These are phyloP conservation scores for Jamesozyma gamospora DNA, from an alignment of 805 yeast genomes.

Conservation along the genomic window DNA sequence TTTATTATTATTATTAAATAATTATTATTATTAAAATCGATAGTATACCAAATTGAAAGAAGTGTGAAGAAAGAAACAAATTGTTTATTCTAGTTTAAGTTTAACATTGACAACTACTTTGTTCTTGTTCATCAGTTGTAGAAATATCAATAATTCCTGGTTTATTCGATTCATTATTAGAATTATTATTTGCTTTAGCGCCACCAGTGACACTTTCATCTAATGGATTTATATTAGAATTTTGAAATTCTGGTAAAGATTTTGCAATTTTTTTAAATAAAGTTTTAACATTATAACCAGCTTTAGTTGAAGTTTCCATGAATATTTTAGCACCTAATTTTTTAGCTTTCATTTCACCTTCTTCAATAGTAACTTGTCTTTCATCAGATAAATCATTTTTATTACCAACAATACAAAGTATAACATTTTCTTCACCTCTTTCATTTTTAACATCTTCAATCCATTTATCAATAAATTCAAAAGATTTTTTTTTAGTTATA, in stretches of 20 bases:
- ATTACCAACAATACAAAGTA: conserved; percentile 85
- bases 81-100: too few relatives aligned
- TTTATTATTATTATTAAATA: conserved; percentile 36
- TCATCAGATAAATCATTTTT: conserved; percentile 73
- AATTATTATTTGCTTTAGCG: conserved; percentile 30
- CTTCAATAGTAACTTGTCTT: conserved; percentile 73
- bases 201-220: conserved; percentile 10
- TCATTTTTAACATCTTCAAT: conserved; percentile 89
- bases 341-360: conserved; percentile 71
- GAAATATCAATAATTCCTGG: conserved; percentile 38
- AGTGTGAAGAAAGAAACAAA: too few relatives aligned
- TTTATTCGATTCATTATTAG: conserved; percentile 18
- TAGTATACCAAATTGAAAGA: neutral
- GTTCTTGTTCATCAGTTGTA: conserved; percentile 30
- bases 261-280: conserved; percentile 86
- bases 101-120: conserved; percentile 35
- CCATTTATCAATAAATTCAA: conserved; percentile 82
- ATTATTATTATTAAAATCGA: neutral
- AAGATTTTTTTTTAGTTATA: conserved; percentile 76
- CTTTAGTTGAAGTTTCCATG: conserved; percentile 90
- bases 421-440: conserved; percentile 77
- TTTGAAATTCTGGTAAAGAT: conserved; percentile 74
- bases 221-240: conserved; percentile 19
- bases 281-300: conserved; percentile 86
- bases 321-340: conserved; percentile 66